These are phyloP conservation scores for Coleophoma cylindrospora DNA, from an alignment of 2,329 filamentous ascomycete genomes.

Conservation along the genomic window DNA sequence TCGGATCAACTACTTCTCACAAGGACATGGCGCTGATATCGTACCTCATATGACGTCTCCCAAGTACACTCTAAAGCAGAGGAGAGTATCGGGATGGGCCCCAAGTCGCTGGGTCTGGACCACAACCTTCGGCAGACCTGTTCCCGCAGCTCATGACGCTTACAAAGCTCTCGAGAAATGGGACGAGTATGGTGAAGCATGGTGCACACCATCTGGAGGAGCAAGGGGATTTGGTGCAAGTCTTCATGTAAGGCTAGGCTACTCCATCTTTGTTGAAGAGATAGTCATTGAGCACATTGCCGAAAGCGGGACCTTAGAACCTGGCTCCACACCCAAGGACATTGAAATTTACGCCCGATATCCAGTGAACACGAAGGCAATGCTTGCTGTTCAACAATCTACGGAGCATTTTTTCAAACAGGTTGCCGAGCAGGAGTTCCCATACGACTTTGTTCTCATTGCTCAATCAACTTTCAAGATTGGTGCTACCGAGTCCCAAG, in stretches of 20 bases:
- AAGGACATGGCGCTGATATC: slow-evolving; percentile 60
- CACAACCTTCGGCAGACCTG: slow-evolving; percentile 10
- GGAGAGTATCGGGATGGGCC: slow-evolving; percentile 2
- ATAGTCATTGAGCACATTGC: slow-evolving; percentile 70
- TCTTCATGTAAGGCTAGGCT: slow-evolving; percentile 57
- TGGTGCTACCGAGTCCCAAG: slow-evolving; percentile 36
- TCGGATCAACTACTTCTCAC: slow-evolving; percentile 70
- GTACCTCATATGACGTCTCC: slow-evolving; percentile 56
- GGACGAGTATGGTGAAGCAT: slow-evolving; percentile 81
- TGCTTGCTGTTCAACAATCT: slow-evolving; percentile 30
- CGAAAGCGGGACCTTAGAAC: slow-evolving; percentile 53
- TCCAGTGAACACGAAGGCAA: slow-evolving; percentile 31
- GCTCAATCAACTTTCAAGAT: slow-evolving; percentile 48
- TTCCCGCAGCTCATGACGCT: slow-evolving; percentile 27
- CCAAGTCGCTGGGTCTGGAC: slow-evolving; percentile 13
- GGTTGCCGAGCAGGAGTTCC: slow-evolving; percentile 22
- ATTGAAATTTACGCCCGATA: slow-evolving; percentile 67
- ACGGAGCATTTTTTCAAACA: slow-evolving; percentile 31
- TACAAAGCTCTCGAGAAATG: slow-evolving; percentile 61
- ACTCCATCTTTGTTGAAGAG: slow-evolving; percentile 59
- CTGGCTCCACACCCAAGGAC: slow-evolving; percentile 56
- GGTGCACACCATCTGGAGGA: slow-evolving; percentile 60
- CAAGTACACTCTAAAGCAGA: slow-evolving; percentile 35
- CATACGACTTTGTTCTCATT: slow-evolving; percentile 49
- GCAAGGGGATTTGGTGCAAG: slow-evolving; percentile 47